phyloP scores from a whole-genome alignment of 2,329 filamentous ascomycete genomes.

The Pseudonectria foliicola region DNA sequence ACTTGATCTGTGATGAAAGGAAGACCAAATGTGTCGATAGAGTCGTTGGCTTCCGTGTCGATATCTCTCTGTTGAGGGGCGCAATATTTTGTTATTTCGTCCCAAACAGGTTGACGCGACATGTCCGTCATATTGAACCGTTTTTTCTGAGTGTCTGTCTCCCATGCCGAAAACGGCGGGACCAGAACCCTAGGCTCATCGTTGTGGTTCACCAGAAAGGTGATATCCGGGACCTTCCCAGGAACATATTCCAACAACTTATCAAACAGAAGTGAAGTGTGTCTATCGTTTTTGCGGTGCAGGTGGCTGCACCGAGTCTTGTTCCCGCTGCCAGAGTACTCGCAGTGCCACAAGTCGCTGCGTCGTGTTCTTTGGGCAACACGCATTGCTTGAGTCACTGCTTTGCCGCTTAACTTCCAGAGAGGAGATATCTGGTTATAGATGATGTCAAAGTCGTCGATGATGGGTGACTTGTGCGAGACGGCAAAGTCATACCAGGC shows the following conservation, averaged over 20 bases:
- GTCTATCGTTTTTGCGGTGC: conserved; percentile 25
- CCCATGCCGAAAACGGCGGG: conserved; percentile 6
- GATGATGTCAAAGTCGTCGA: conserved; percentile 44
- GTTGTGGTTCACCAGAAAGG: conserved; percentile 39
- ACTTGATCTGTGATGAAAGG: conserved; percentile 30
- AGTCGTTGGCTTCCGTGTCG: background rate
- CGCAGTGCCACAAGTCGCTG: conserved; percentile 33
- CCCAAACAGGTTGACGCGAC: conserved; percentile 23
- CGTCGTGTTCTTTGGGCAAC: conserved; percentile 14
- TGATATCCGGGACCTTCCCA: conserved; percentile 28
- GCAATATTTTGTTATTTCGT: conserved; percentile 26
- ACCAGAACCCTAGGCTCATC: conserved; percentile 40
- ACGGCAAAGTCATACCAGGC: conserved; percentile 38
- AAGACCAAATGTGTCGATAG: conserved; percentile 18
- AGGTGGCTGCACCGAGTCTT: conserved; percentile 29
- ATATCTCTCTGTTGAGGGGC: background rate
- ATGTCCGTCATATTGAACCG: conserved; percentile 20
- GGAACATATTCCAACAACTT: conserved; percentile 19
- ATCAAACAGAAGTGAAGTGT: conserved; percentile 26
- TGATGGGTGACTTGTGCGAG: conserved; percentile 34
- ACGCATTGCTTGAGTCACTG: conserved; percentile 24
- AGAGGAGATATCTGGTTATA: conserved; percentile 34
- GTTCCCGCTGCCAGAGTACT: conserved; percentile 16
- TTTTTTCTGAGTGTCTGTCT: background rate
- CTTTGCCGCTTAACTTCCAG: conserved; percentile 28